These are phyloP conservation scores for Senna tora DNA, from an alignment of 306 rosid genomes.

Conservation along the genomic window DNA sequence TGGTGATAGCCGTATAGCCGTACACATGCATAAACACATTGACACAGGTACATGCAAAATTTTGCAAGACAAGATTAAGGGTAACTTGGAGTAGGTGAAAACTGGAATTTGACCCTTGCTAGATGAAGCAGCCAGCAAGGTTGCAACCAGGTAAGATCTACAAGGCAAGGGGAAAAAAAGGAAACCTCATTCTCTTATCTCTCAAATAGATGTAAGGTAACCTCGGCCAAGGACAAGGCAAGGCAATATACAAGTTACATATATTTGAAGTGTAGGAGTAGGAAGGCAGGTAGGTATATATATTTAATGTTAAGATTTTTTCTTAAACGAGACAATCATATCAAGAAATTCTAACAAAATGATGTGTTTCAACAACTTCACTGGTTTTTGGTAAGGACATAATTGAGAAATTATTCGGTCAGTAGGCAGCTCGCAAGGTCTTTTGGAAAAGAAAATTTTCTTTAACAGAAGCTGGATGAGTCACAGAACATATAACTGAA, in stretches of 20 bases:
- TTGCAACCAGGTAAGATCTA: slow-evolving; percentile 28
- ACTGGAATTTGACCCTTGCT: neutral
- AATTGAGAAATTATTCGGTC: neutral
- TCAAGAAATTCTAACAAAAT: neutral
- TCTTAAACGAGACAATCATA: neutral
- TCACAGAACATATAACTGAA: neutral
- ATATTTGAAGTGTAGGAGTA: neutral
- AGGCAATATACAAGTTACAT: neutral
- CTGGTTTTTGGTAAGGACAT: neutral
- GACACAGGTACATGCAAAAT: neutral
- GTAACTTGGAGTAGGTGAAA: slow-evolving; percentile 23
- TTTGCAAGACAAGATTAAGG: slow-evolving; percentile 8
- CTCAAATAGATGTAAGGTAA: slow-evolving; percentile 8
- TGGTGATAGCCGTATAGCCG: too few relatives aligned
- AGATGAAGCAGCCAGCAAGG: slow-evolving; percentile 25
- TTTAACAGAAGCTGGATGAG: neutral
- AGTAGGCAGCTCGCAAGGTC: slow-evolving; percentile 22
- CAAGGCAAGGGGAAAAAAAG: slow-evolving; percentile 14
- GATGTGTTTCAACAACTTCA: neutral
- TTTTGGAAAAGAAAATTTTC: slow-evolving; percentile 9
- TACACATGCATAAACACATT: neutral
- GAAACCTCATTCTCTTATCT: neutral
- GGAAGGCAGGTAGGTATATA: neutral
- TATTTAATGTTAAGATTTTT: neutral
- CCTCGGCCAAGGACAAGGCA: neutral